Evolutionary conservation across 495 filamentous ascomycete species (phyloP).

Genomic region (Bacidia gigantensis): DNA sequence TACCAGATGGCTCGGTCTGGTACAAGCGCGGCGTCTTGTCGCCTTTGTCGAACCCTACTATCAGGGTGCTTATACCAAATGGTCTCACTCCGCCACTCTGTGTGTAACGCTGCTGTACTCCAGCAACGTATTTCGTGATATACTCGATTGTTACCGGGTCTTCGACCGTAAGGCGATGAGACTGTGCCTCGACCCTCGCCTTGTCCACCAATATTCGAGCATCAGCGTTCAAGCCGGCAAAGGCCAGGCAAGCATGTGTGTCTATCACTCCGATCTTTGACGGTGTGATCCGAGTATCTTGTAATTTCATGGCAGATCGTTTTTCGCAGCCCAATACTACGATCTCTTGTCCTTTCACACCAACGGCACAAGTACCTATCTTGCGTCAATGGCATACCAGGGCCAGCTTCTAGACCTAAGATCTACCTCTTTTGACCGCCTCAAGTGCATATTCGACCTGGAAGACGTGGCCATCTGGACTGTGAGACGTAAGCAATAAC

Average conservation of each 20-base stretch:
- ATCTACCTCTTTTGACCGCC: conserved; percentile 88
- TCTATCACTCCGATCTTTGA: conserved; percentile 95
- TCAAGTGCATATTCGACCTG: conserved; percentile 99
- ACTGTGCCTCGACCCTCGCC: conserved; percentile 91
- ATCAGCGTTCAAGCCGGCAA: conserved; percentile 93
- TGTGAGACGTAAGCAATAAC: conserved; percentile 25
- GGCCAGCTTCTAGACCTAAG: background rate
- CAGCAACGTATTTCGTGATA: conserved; percentile 95
- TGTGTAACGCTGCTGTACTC: conserved; percentile 96
- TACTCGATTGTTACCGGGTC: conserved; percentile 97
- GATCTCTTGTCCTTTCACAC: conserved; percentile 87
- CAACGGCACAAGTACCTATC: conserved; percentile 89
- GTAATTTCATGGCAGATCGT: conserved; percentile 94
- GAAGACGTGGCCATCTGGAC: conserved; percentile 98
- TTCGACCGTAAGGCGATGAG: conserved; percentile 93
- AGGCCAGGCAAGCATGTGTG: conserved; percentile 89
- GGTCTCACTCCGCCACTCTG: conserved; percentile 95
- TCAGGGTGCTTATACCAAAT: conserved; percentile 93
- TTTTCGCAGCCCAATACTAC: conserved; percentile 98
- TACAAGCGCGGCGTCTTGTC: conserved; percentile 77
- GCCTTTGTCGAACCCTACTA: conserved; percentile 91
- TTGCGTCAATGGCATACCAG: conserved; percentile 2
- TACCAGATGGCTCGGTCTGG: conserved; percentile 95
- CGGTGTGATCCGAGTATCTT: conserved; percentile 97
- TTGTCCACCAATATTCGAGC: conserved; percentile 96